These are phyloP conservation scores for Gnomoniopsis sp. DNA, from an alignment of 2,329 filamentous ascomycete genomes.

Conservation along the genomic window DNA sequence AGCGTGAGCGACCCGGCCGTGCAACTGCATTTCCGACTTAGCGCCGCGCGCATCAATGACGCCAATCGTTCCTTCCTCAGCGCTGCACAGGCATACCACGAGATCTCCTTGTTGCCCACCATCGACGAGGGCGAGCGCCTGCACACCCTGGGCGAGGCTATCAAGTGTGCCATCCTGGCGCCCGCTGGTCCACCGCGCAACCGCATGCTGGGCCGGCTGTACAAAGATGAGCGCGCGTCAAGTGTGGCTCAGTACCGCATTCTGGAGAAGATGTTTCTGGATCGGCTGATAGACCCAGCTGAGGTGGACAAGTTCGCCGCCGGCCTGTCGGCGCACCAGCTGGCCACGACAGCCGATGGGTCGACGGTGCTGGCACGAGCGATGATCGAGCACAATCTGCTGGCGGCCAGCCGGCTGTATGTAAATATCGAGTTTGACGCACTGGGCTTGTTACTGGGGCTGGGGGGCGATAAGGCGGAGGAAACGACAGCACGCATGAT, in stretches of 20 bases:
- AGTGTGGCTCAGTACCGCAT: conserved; percentile 80
- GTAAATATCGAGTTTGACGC: conserved; percentile 73
- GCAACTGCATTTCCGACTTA: conserved; percentile 82
- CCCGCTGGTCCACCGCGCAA: conserved; percentile 85
- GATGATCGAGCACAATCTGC: conserved; percentile 92
- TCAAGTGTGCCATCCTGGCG: conserved; percentile 88
- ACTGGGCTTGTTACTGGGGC: conserved; percentile 72
- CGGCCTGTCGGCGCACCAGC: conserved; percentile 79
- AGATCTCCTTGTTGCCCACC: conserved; percentile 71
- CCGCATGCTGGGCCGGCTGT: conserved; percentile 75
- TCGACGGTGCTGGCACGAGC: conserved; percentile 90
- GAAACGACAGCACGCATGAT: conserved; percentile 93
- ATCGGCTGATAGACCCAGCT: conserved; percentile 73
- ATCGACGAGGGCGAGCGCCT: conserved; percentile 86
- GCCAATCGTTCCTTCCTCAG: conserved; percentile 85
- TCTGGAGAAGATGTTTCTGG: conserved; percentile 95
- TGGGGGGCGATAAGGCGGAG: conserved; percentile 79
- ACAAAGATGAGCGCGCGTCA: conserved; percentile 84
- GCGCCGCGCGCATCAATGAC: conserved; percentile 89
- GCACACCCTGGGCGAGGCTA: conserved; percentile 78
- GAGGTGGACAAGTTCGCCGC: conserved; percentile 86
- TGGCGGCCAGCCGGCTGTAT: conserved; percentile 78
- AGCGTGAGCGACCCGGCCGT: conserved; percentile 70
- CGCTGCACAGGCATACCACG: conserved; percentile 83
- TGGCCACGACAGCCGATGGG: conserved; percentile 85